phyloP scores from a whole-genome alignment of 2,329 filamentous ascomycete species.

The Truncatella angustata region DNA sequence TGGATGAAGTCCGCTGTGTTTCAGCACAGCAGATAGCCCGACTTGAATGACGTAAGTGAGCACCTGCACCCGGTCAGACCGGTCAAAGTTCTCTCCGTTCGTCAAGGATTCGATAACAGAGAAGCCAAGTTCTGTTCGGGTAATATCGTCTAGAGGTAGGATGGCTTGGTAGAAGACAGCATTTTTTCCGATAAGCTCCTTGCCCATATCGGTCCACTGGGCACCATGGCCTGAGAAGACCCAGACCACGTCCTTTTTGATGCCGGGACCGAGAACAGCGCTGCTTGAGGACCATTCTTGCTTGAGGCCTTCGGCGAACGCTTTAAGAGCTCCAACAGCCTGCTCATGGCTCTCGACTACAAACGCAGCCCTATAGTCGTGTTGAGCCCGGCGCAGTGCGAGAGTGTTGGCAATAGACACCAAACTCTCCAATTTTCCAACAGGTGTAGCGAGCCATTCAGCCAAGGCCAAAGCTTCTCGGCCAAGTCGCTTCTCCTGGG shows the following conservation, averaged over 20 bases:
- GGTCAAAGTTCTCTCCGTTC: slow-evolving; percentile 17
- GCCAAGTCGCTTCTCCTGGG: too few species aligned
- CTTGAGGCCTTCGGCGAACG: background rate
- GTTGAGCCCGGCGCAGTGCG: too few species aligned
- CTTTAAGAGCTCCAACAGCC: too few species aligned
- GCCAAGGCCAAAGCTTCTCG: too few species aligned
- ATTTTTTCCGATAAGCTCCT: slow-evolving; percentile 27
- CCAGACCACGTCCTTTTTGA: slow-evolving; percentile 23
- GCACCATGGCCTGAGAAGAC: slow-evolving; percentile 43
- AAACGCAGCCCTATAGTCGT: too few species aligned
- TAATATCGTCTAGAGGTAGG: slow-evolving; percentile 23
- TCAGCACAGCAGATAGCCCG: slow-evolving; percentile 29
- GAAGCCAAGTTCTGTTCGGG: slow-evolving; percentile 18
- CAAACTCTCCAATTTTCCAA: too few species aligned
- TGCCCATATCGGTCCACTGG: slow-evolving; percentile 40
- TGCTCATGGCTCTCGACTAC: too few species aligned
- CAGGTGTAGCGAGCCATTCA: too few species aligned
- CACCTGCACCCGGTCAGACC: slow-evolving; percentile 28
- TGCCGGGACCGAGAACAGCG: background rate
- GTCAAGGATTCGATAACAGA: slow-evolving; percentile 17
- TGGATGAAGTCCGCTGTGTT: slow-evolving; percentile 27
- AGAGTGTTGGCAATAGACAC: too few species aligned
- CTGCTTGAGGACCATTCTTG: too few species aligned
- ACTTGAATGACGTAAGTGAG: slow-evolving; percentile 35
- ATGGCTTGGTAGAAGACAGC: slow-evolving; percentile 25